phyloP scores from a whole-genome alignment of 768 basidiomycete genomes.

The Pleurotus djamor region DNA sequence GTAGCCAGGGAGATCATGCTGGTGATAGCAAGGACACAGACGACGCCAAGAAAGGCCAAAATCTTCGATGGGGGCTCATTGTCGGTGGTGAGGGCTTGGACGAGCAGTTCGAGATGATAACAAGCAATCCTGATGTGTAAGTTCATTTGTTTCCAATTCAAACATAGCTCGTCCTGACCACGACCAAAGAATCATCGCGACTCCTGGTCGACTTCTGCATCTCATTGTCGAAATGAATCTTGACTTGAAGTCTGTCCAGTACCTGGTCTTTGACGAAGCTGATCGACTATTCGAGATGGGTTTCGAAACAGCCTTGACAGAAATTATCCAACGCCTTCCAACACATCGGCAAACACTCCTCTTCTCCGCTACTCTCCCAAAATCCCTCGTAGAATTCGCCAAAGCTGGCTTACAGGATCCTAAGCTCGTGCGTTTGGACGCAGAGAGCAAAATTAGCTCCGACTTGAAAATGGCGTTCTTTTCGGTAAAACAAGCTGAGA shows the following conservation, averaged over 20 bases:
- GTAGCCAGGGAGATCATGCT: constrained; percentile 62
- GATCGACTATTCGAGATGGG: constrained; percentile 99
- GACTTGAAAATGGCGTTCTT: constrained; percentile 97
- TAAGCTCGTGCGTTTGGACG: constrained; percentile 93
- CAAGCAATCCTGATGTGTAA: constrained; percentile 93
- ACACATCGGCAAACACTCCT: constrained; percentile 86
- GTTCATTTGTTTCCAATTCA: constrained; percentile 26
- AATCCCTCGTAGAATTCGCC: constrained; percentile 96
- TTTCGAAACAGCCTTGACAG: constrained; percentile 88
- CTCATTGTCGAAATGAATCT: constrained; percentile 96
- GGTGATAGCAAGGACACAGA: constrained; percentile 64
- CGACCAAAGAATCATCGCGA: constrained; percentile 85
- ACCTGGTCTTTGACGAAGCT: constrained; percentile 96
- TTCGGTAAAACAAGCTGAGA: constrained; percentile 87
- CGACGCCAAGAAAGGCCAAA: constrained; percentile 55
- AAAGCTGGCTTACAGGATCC: constrained; percentile 94
- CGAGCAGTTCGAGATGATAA: constrained; percentile 95
- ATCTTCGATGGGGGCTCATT: constrained; percentile 86
- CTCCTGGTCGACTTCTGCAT: constrained; percentile 96
- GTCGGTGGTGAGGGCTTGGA: constrained; percentile 96
- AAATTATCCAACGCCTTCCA: constrained; percentile 90
- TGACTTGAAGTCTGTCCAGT: constrained; percentile 83
- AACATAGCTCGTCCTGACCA: background rate
- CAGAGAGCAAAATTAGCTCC: constrained; percentile 92
- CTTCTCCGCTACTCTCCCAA: constrained; percentile 95